A percentile compares a stretch with the other conserved stretches of the same genome.
Evolutionary conservation across 306 rosid species (phyloP).

Genomic region (Quercus gilva): DNA sequence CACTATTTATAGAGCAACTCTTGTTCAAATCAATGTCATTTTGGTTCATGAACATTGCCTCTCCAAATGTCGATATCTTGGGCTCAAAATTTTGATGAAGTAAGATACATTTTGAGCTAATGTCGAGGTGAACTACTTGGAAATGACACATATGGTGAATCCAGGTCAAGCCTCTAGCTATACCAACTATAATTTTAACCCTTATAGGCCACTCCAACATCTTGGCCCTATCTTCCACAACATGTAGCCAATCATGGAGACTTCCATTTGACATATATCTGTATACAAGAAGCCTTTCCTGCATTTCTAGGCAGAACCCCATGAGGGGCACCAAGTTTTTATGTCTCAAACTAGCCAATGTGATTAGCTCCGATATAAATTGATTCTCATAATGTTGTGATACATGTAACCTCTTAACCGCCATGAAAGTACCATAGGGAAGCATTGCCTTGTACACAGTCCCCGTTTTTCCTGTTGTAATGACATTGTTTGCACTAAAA

Average conservation of each 20-base stretch:
- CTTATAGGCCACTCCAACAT: not conserved
- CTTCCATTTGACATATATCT: constrained; percentile 21
- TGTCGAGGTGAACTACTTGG: constrained; percentile 17
- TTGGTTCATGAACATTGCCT: not conserved
- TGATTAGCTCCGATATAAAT: constrained; percentile 22
- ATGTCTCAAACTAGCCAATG: constrained; percentile 22
- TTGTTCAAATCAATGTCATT: not conserved
- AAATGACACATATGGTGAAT: constrained; percentile 22
- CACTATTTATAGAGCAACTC: not conserved
- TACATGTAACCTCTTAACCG: constrained; percentile 26
- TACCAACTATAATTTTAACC: constrained; percentile 30
- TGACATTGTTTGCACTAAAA: constrained; percentile 27
- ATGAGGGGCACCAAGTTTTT: not conserved
- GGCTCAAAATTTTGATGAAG: constrained; percentile 36
- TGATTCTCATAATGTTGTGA: not conserved
- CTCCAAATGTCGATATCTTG: constrained; percentile 37
- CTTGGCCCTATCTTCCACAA: constrained; percentile 14
- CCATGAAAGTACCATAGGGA: constrained; percentile 17
- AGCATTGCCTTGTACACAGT: constrained; percentile 31
- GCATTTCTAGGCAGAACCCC: constrained; percentile 18
- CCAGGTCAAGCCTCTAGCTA: constrained; percentile 39
- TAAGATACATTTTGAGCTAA: constrained; percentile 24
- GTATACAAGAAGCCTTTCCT: constrained; percentile 13
- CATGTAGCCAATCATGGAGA: constrained; percentile 37
- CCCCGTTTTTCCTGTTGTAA: constrained; percentile 35